Conservation (phyloP, 139 green algal genomes). For the Chlamydomonas schloesseri region DNA sequence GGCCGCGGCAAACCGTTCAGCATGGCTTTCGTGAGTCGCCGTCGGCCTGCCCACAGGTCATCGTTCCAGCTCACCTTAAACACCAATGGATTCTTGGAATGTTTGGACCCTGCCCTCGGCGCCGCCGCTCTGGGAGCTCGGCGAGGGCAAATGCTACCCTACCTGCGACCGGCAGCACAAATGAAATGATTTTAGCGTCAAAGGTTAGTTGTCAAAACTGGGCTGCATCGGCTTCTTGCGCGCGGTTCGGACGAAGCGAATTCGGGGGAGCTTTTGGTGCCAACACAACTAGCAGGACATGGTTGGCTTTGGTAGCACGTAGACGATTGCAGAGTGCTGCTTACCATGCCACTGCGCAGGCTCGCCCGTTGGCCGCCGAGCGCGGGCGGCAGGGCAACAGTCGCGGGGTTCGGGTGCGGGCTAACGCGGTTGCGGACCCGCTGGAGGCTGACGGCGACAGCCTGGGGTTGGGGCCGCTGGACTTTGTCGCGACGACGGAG, state of each 20-base stretch:
- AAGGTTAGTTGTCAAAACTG: background rate
- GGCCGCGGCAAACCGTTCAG: background rate
- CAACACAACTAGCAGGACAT: too few relatives aligned
- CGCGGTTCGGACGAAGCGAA: background rate
- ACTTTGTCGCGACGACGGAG: background rate
- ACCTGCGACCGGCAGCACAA: background rate
- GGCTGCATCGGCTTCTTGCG: background rate
- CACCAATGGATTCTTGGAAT: conserved; percentile 31
- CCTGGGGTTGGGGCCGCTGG: background rate
- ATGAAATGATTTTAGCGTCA: background rate
- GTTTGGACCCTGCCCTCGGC: conserved; percentile 9
- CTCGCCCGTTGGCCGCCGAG: too few relatives aligned
- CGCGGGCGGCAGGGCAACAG: background rate
- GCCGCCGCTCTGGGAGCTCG: conserved; percentile 10
- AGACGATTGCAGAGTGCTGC: too few relatives aligned
- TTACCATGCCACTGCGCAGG: too few relatives aligned
- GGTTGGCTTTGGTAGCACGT: too few relatives aligned
- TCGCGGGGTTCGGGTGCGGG: too few relatives aligned
- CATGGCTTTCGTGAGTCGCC: too few relatives aligned
- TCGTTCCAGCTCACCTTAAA: background rate
- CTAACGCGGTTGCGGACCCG: background rate
- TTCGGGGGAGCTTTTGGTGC: too few relatives aligned
- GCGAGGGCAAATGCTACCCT: background rate
- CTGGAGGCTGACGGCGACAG: background rate
- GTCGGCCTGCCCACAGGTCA: background rate